phyloP scores from a whole-genome alignment of 495 filamentous ascomycete genomes.

The Xylaria telfairii region DNA sequence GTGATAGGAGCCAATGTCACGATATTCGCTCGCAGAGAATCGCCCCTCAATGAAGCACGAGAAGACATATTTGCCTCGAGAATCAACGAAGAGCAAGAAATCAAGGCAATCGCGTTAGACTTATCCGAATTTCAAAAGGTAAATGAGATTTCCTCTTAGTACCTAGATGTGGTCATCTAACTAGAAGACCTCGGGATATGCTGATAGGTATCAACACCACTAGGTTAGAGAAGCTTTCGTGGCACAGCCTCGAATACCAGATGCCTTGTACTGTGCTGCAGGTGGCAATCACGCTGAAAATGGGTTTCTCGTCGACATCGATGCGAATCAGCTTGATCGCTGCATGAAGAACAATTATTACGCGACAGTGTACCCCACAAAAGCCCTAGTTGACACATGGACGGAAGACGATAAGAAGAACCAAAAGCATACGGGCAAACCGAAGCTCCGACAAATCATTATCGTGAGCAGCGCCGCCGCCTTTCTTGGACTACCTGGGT shows the following conservation, averaged over 20 bases:
- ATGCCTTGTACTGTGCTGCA: constrained; percentile 42
- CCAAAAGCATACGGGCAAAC: not conserved
- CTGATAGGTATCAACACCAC: too few relatives aligned
- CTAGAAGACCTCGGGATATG: too few relatives aligned
- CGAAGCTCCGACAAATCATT: not conserved
- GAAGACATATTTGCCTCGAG: not conserved
- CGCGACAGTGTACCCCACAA: not conserved
- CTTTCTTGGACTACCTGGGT: not conserved
- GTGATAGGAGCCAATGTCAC: not conserved
- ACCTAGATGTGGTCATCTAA: too few relatives aligned
- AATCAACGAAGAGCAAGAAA: not conserved
- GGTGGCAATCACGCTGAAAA: constrained; percentile 44
- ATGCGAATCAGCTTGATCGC: constrained; percentile 32
- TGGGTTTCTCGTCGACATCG: constrained; percentile 45
- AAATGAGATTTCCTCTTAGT: too few relatives aligned
- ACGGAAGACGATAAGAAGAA: not conserved
- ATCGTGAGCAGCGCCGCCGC: not conserved
- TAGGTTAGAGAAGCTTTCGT: not conserved
- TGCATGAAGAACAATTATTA: not conserved
- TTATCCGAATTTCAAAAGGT: not conserved
- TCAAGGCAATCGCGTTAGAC: not conserved
- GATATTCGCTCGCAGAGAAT: not conserved
- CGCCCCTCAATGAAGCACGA: not conserved
- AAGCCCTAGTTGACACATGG: not conserved
- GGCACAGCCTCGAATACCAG: not conserved